Evolutionary conservation across 1,284 basidiomycete genomes (phyloP), one percentile per base, ranked within the genome.

Genomic region (Anthracocystis panici-leucophaei): DNA sequence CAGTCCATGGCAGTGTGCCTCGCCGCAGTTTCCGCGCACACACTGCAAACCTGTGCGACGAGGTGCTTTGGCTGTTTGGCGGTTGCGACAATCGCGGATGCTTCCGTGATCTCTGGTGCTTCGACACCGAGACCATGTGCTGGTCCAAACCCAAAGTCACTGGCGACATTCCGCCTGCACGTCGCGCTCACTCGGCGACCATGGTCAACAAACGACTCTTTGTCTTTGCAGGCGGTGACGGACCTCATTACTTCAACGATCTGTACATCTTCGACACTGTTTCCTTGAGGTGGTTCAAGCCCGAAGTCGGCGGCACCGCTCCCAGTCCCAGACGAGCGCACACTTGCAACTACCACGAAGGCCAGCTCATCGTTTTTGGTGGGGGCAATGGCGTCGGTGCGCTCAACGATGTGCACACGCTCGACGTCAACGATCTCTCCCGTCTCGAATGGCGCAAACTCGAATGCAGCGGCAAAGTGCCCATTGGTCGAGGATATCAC

Each of bases 381-480:
- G 94, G 95, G 21, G 95, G 94, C 3, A 95, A 95, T 70, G 94
- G 94, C 0, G 88, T 92, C 85, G 90, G 90, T 20, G 94, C 94
- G 1, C 88, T 97, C 68, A 94, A 94, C 81, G 94, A 97, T 83
- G 88, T 96, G 8, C 95, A 94, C 93, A 90, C 91, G 18, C 87
- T 96, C 16, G 93, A 95, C 70, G 89, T 92, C 0, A 83, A 85
- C n/a, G 87, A 57, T 81, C 86, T n/a, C 86, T 87, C 38, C 86
- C 87, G 55, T 87, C 91, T 88, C 87, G 88, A 64, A 92, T 92
- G 93, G 89, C 90, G 71, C 56, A 77, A 58, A 58, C 66, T 79
- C 60, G 78, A 75, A 25, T 80, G 75, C 59, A 50, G 55, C 54
- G 79, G 81, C 54, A 79, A 46, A 67, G 85, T 78, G 53, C 87